phyloP scores from a whole-genome alignment of 495 filamentous ascomycete species.

The Gamarada debralockiae region DNA sequence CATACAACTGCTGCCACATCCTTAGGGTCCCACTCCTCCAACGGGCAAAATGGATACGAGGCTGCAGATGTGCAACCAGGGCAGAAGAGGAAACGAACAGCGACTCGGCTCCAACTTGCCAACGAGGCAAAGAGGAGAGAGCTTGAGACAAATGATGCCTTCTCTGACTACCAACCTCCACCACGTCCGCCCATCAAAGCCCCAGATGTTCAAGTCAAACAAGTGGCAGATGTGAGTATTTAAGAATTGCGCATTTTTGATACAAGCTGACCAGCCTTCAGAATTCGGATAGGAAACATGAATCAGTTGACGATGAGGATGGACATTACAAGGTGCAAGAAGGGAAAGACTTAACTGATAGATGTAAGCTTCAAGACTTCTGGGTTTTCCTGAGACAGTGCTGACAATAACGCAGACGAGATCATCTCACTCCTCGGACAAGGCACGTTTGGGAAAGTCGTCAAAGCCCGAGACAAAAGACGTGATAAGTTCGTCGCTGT shows the following conservation, averaged over 20 bases:
- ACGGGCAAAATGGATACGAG: slow-evolving; percentile 53
- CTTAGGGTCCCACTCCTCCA: slow-evolving; percentile 66
- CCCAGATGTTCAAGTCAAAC: slow-evolving; percentile 80
- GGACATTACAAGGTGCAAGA: slow-evolving; percentile 92
- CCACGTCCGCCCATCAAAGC: slow-evolving; percentile 87
- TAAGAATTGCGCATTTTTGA: background rate
- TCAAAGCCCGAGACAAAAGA: slow-evolving; percentile 79
- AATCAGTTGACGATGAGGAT: slow-evolving; percentile 83
- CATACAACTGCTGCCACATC: slow-evolving; percentile 91
- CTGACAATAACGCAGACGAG: slow-evolving; percentile 59
- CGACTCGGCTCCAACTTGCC: slow-evolving; percentile 69
- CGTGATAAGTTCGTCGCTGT: slow-evolving; percentile 79
- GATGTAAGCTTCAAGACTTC: slow-evolving; percentile 65
- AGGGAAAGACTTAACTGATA: slow-evolving; percentile 75
- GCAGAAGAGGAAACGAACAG: slow-evolving; percentile 82
- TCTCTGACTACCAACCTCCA: slow-evolving; percentile 76
- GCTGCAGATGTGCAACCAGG: slow-evolving; percentile 52
- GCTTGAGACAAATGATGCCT: slow-evolving; percentile 64
- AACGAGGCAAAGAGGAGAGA: slow-evolving; percentile 78
- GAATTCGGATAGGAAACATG: slow-evolving; percentile 49
- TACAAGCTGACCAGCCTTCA: slow-evolving; percentile 26
- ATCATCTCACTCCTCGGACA: slow-evolving; percentile 87
- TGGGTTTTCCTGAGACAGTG: slow-evolving; percentile 1
- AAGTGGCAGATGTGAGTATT: slow-evolving; percentile 79
- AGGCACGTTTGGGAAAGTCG: slow-evolving; percentile 97